Evolutionary conservation across 2,329 filamentous ascomycete species (phyloP).

Genomic region (Microcera coccophila): DNA sequence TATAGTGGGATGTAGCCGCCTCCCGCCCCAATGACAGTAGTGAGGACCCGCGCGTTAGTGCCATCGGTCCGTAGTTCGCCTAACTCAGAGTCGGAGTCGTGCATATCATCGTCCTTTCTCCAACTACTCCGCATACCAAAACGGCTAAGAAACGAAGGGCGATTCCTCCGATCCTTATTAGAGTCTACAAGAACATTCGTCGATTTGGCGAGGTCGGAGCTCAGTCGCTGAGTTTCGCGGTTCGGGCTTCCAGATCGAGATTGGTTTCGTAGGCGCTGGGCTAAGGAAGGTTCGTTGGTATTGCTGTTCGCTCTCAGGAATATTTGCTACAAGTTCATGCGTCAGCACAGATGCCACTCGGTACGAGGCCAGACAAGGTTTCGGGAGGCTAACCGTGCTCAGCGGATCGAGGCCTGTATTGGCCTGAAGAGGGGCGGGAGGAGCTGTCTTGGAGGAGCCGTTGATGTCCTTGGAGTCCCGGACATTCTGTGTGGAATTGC

Average conservation of each 20-base stretch:
- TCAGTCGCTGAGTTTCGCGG: conserved; percentile 39
- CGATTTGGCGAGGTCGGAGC: conserved; percentile 41
- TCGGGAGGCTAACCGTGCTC: conserved; percentile 31
- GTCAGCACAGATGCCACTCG: neutral
- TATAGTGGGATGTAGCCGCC: conserved; percentile 78
- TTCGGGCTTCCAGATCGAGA: conserved; percentile 51
- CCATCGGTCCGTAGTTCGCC: conserved; percentile 69
- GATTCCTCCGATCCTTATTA: conserved; percentile 70
- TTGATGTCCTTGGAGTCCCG: conserved; percentile 31
- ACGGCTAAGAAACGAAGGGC: conserved; percentile 84
- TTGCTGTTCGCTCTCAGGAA: conserved; percentile 37
- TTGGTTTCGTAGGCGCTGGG: conserved; percentile 51
- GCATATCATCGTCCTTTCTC: conserved; percentile 62
- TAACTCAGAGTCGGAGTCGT: conserved; percentile 66
- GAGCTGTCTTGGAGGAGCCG: conserved; percentile 23
- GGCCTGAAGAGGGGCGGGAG: conserved; percentile 18
- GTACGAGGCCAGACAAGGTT: neutral
- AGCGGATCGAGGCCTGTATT: conserved; percentile 35
- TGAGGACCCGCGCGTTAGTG: conserved; percentile 78
- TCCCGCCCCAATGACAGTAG: conserved; percentile 64
- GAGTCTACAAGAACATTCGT: conserved; percentile 40
- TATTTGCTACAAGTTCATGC: conserved; percentile 33
- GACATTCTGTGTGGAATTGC: conserved; percentile 51
- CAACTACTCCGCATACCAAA: conserved; percentile 67
- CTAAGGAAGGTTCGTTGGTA: conserved; percentile 44